Evolutionary conservation across 176 grass and related monocot species (phyloP).

Genomic region (Bothriochloa decipiens): DNA sequence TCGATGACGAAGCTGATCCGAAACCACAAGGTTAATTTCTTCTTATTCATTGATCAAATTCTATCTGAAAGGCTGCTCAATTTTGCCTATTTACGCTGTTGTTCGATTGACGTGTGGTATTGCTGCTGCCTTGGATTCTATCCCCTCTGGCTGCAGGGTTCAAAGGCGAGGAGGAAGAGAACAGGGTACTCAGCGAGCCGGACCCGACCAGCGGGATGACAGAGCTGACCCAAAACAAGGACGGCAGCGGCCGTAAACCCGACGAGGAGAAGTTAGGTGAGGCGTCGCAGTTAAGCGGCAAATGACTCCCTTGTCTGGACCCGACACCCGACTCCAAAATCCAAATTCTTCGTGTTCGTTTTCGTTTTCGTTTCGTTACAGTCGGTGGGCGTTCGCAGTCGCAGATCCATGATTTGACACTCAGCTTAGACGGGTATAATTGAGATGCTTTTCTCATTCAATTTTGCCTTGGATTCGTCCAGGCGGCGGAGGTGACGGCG

Average conservation of each 20-base stretch:
- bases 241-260: constrained; percentile 17
- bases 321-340: neutral
- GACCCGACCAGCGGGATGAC: constrained; percentile 56
- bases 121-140: too few relatives aligned
- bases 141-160: constrained; percentile 10
- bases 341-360: neutral
- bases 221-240: constrained; percentile 27
- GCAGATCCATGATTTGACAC: constrained; percentile 31
- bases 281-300: constrained; percentile 38
- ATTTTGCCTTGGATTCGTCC: neutral
- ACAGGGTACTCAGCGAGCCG: constrained; percentile 48
- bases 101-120: neutral
- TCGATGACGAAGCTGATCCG: constrained; percentile 48
- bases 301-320: neutral
- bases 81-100: neutral
- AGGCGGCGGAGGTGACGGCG: constrained; percentile 37
- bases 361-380: neutral
- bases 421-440: neutral
- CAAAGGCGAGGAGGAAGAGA: constrained; percentile 43
- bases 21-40: constrained; percentile 44
- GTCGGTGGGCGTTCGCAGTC: constrained; percentile 3
- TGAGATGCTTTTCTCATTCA: neutral
- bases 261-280: constrained; percentile 31
- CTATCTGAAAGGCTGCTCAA: neutral
- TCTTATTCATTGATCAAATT: neutral